These are phyloP conservation scores for Boletus subcaerulescens DNA, from an alignment of 768 basidiomycete species.

Conservation along the genomic window DNA sequence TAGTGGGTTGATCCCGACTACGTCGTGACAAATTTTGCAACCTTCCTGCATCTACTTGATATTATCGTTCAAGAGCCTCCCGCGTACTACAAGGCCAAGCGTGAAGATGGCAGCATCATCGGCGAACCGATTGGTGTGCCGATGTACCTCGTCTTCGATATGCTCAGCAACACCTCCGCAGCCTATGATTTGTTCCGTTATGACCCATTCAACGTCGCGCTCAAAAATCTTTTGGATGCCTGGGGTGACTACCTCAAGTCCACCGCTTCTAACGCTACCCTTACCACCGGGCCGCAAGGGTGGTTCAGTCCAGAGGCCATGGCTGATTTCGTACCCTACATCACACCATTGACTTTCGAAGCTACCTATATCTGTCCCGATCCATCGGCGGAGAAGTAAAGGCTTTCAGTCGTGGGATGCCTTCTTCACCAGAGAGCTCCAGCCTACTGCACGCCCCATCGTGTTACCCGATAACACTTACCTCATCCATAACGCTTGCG, in stretches of 20 bases:
- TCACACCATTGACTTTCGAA: neutral
- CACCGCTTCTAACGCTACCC: neutral
- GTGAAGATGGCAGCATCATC: slow-evolving; percentile 1
- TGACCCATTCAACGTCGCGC: slow-evolving; percentile 1
- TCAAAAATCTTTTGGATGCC: neutral
- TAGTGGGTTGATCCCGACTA: slow-evolving; percentile 2
- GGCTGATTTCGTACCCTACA: neutral
- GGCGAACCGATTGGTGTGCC: slow-evolving; percentile 20
- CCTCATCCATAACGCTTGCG: slow-evolving; percentile 42
- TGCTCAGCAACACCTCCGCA: slow-evolving; percentile 23
- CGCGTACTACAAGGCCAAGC: neutral
- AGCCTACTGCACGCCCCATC: neutral
- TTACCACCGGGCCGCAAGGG: neutral
- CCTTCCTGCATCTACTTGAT: neutral
- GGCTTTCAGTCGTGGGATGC: neutral
- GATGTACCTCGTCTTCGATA: slow-evolving; percentile 14
- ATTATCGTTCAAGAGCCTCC: neutral
- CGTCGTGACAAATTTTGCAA: neutral
- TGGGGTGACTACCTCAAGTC: slow-evolving; percentile 3
- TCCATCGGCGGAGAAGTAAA: neutral
- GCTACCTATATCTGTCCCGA: neutral
- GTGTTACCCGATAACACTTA: neutral
- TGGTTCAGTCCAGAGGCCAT: neutral
- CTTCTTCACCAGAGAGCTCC: neutral
- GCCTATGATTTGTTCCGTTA: slow-evolving; percentile 16